These are phyloP conservation scores for Apiospora saccharicola DNA, from an alignment of 2,329 filamentous ascomycete species.

Conservation along the genomic window DNA sequence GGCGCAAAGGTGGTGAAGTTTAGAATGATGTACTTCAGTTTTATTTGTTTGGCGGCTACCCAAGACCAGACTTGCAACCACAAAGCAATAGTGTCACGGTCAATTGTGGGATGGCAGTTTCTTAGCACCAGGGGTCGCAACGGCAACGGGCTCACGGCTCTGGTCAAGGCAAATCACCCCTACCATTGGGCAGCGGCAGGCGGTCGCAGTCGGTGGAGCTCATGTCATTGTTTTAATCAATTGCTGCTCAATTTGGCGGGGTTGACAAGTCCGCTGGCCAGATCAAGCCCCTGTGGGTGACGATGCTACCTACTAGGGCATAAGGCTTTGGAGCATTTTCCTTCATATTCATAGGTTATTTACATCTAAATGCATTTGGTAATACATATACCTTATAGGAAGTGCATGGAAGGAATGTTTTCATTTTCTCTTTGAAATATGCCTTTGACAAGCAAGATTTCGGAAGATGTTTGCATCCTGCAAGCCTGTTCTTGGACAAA, in stretches of 20 bases:
- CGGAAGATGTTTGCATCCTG: background rate
- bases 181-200: slow-evolving; percentile 16
- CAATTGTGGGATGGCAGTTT: slow-evolving; percentile 16
- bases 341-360: background rate
- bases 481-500: background rate
- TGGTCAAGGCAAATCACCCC: background rate
- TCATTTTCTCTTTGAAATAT: background rate
- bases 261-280: slow-evolving; percentile 5
- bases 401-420: background rate
- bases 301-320: background rate
- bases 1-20: slow-evolving; percentile 7
- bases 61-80: background rate
- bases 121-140: slow-evolving; percentile 20
- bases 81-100: slow-evolving; percentile 13
- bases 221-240: slow-evolving; percentile 9
- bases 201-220: background rate
- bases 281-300: slow-evolving; percentile 11
- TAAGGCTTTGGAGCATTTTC: background rate
- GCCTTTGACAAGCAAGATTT: background rate
- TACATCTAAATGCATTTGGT: background rate
- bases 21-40: slow-evolving; percentile 2
- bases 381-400: too few relatives aligned
- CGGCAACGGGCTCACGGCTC: background rate
- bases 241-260: slow-evolving; percentile 19
- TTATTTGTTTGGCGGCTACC: slow-evolving; percentile 1